These are phyloP conservation scores for Pseudonitzschia multistriata DNA, from an alignment of 108 stramenopile genomes.

Conservation along the genomic window DNA sequence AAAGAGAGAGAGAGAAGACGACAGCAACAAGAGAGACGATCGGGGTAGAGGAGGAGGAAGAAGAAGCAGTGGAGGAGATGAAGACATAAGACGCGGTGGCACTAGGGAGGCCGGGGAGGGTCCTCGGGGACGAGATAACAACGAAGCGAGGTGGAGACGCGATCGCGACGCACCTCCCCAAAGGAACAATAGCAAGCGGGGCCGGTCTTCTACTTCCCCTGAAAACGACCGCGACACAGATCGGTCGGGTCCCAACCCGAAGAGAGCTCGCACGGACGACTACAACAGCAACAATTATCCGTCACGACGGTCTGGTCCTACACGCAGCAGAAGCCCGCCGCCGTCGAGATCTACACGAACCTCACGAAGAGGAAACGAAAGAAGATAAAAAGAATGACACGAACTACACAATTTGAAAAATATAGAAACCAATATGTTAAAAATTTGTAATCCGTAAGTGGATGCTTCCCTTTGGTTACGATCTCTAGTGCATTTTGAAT, in stretches of 20 bases:
- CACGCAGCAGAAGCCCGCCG: background rate
- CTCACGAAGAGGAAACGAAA: background rate
- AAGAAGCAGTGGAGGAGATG: background rate
- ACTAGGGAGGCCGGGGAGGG: background rate
- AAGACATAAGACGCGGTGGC: background rate
- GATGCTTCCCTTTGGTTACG: too few relatives aligned
- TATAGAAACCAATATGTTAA: too few relatives aligned
- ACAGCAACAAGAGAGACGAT: background rate
- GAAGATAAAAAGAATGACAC: background rate
- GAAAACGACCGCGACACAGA: slow-evolving; percentile 8
- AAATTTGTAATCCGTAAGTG: too few relatives aligned
- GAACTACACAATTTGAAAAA: too few relatives aligned
- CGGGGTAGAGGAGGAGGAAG: slow-evolving; percentile 1
- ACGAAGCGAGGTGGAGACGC: background rate
- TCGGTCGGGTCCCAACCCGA: slow-evolving; percentile 2
- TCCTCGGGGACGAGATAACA: background rate
- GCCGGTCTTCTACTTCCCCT: background rate
- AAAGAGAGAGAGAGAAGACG: background rate
- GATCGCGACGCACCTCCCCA: background rate
- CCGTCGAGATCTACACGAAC: background rate
- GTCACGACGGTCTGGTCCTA: background rate
- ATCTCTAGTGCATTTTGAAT: too few relatives aligned
- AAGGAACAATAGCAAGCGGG: slow-evolving; percentile 2
- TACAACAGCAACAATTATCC: slow-evolving; percentile 7
- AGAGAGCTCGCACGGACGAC: slow-evolving; percentile 5